Evolutionary conservation across 2,329 filamentous ascomycete genomes (phyloP), one percentile per base, ranked within the genome.

Genomic region (Fusarium hostae): DNA sequence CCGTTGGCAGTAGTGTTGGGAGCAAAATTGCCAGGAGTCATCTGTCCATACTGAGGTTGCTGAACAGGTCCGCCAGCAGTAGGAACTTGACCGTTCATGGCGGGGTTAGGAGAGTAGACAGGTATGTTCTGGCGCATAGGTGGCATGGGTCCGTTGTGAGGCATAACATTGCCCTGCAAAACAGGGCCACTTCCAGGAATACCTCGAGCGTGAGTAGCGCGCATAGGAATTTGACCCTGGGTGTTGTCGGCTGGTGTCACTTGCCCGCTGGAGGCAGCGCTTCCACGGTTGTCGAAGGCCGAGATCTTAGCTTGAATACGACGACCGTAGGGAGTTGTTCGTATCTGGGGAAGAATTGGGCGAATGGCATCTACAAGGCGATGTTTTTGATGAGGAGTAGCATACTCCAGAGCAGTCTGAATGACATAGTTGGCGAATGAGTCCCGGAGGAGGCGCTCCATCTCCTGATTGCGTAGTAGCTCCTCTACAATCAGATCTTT

Each of bases 341-440:
- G 94, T 71, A 98, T 97, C 44, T 89, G 86, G 6, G 94, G 92
- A 41, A 98, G 85, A 68, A 97, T 91, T 2, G 95, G 94, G 41
- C 94, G 93, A 76, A 98, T 94, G 39, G 88, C 87, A 68, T 98
- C 94, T 48, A 97, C 91, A 45, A 99, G 87, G 50, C 89, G 89
- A 64, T 87, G 84, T 82, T 95, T 94, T 79, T 90, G 91, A 34
- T 90, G 86, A 10, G 88, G 86, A 59, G 94, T 93, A 16, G 93
- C 89, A 78, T 94, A 95, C 77, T 97, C 95, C 74, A 97, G 88
- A 32, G 96, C 95, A 41, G 96, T 99, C 86, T 99, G 96, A 41
- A 99, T 93, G 72, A 99, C 96, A 78, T 99, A 99, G 84, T 99
- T 99, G 80, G 94, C 96, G 78, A 94, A 99, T 0, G 92, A 94